Evolutionary conservation across 1,284 basidiomycete genomes (phyloP), one percentile per base, ranked within the genome.

Genomic region (Melampsora larici-populina): DNA sequence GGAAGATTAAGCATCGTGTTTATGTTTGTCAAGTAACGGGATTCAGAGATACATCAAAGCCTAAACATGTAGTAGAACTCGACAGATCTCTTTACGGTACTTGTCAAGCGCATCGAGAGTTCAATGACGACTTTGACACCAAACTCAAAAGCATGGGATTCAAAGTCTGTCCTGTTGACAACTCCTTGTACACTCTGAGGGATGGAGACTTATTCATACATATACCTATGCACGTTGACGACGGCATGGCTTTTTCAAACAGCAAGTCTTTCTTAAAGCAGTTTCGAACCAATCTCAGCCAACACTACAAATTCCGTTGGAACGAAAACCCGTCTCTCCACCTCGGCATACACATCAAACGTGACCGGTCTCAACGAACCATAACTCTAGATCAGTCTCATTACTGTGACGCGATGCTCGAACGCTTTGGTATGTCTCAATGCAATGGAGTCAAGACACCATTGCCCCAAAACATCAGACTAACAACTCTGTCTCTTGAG

Each of bases 21-120:
- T 55, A 55, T 24, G 24, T 55, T 6, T 15, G 51, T 24, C 51
- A 55, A 43, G 65, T 67, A 36, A 36, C 29, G 4, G 65, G 65
- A 31, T 67, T 67, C 36, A 2, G 40, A 36, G 40, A 67, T 36
- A 24, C 7, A 3, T 40, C n/a, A 17, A 3, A 7, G 43, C 40
- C 65, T 4, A 67, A 13, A 51, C 13, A 51, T 2, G 68, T 70
- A 6, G 8, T n/a, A 24, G 2, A 5, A n/a, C 46, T 70, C 13
- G 26, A 70, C 13, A 15, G 51, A 33, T 70, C 68, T 1, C 48
- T 70, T 24, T 70, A 70, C 51, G 68, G 68, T 18, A 70, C 68
- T 31, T 21, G 33, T 26, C 40, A n/a, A n/a, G n/a, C n/a, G n/a
- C n/a, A n/a, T n/a, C n/a, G n/a, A n/a, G n/a, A n/a, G n/a, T n/a